Evolutionary conservation across 257 asterid species (phyloP), one percentile per base, ranked within the genome.

Genomic region (Nicotiana attenuata): DNA sequence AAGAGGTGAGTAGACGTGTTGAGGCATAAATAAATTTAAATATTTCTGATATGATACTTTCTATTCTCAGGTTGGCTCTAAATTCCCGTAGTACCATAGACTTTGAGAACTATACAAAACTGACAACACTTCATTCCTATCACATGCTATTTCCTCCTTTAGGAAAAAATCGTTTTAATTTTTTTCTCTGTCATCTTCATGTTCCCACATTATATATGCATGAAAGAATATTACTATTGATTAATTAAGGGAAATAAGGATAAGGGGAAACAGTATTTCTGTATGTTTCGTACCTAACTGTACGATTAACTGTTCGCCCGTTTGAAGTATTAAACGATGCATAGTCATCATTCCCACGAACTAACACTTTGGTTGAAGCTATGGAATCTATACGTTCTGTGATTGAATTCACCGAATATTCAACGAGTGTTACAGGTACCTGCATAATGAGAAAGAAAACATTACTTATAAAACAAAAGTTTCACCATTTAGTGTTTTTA

Each of bases 371-470:
- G 50, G 98, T 96, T 17, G 95, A 82, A 57, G 98, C 97, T 83
- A 93, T 89, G 82, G 98, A 98, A 87, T 94, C 94, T 57, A 94
- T 96, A 83, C 99, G 98, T 92, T 92, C 97, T 29, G 92, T 94
- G 77, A 96, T 97, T 2, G 88, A 92, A 83, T 3, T 90, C 92
- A 96, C 71, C 76, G 98, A 86, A 85, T 96, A 94, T 89, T 94
- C 97, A 0, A 91, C 86, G 85, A 94, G 98, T 19, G 87, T 89
- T 10, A 92, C 90, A 69, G 94, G 97, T 80, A 92, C 90, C 99
- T 96, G 89, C 83, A 83, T 29, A 47, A 47, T 10, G 38, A 47
- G 24, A 35, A 47, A 47, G 0, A 41, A 29, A 29, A 20, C 28
- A 5, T 33, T 33, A 33, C 38, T 29, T 38, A 41, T 11, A 38